These are phyloP conservation scores for Ogataea pignaliae DNA, from an alignment of 805 yeast species.

Conservation along the genomic window DNA sequence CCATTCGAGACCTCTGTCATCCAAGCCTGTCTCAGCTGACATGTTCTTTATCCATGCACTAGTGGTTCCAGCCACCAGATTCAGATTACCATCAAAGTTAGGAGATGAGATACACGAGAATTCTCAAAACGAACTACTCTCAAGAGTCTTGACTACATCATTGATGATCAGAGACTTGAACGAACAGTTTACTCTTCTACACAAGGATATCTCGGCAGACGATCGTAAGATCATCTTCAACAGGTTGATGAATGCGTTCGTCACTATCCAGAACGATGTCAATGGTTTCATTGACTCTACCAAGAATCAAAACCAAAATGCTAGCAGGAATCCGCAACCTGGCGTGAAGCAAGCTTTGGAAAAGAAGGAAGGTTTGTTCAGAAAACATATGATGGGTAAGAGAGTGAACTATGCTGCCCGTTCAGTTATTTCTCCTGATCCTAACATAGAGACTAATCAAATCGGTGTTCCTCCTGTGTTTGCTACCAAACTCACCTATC, in stretches of 20 bases:
- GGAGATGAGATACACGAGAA: constrained; percentile 97
- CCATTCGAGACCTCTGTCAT: constrained; percentile 67
- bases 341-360: constrained; percentile 97
- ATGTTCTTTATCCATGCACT: constrained; percentile 85
- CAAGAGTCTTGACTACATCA: constrained; percentile 76
- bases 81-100: constrained; percentile 91
- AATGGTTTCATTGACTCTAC: constrained; percentile 91
- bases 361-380: constrained; percentile 96
- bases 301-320: constrained; percentile 71
- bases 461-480: constrained; percentile 99
- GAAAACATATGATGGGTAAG: constrained; percentile 99
- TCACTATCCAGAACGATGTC: constrained; percentile 90
- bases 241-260: constrained; percentile 93
- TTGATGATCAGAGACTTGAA: constrained; percentile 82
- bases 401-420: constrained; percentile 99
- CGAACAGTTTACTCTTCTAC: constrained; percentile 68
- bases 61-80: constrained; percentile 94
- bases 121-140: constrained; percentile 82
- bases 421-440: constrained; percentile 98
- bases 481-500: constrained; percentile 91
- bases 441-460: constrained; percentile 94
- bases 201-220: constrained; percentile 58
- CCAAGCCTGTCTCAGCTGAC: constrained; percentile 56
- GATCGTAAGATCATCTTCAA: constrained; percentile 77
- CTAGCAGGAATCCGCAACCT: constrained; percentile 74